phyloP scores from a whole-genome alignment of 352 stramenopile species.

The Halophytophthora batemanensis region DNA sequence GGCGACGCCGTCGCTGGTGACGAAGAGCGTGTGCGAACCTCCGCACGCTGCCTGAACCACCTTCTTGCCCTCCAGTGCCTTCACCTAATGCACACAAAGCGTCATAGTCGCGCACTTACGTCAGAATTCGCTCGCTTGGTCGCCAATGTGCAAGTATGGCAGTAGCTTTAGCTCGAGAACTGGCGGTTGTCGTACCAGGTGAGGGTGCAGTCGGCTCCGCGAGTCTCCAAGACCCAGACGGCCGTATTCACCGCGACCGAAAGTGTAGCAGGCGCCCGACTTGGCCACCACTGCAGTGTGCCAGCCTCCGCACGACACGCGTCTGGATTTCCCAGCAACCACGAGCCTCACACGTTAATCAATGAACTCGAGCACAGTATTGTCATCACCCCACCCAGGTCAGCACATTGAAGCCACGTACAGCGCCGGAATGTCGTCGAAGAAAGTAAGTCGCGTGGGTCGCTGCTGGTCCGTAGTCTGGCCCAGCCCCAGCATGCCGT shows the following conservation, averaged over 20 bases:
- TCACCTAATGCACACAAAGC: constrained; percentile 29
- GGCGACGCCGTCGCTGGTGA: constrained; percentile 80
- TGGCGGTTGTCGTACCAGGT: constrained; percentile 35
- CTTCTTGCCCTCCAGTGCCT: constrained; percentile 53
- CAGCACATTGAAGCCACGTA: constrained; percentile 40
- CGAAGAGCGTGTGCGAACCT: constrained; percentile 83
- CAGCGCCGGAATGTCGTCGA: constrained; percentile 65
- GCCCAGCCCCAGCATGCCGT: constrained; percentile 81
- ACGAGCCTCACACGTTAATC: background rate
- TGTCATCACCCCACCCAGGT: background rate
- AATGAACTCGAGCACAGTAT: constrained; percentile 3
- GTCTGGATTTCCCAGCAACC: constrained; percentile 25
- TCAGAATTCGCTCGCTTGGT: background rate
- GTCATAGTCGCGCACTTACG: background rate
- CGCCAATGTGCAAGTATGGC: background rate
- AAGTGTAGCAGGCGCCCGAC: constrained; percentile 70
- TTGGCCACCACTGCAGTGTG: constrained; percentile 80
- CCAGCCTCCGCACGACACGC: constrained; percentile 80
- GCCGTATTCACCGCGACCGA: constrained; percentile 77
- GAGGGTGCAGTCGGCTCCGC: constrained; percentile 59
- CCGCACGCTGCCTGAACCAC: constrained; percentile 78
- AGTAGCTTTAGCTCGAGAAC: background rate
- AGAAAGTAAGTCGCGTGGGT: constrained; percentile 57
- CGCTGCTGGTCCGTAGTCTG: constrained; percentile 69
- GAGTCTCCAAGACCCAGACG: constrained; percentile 84